Base-by-base conservation (phyloP, 2,329 filamentous ascomycete species). In the Talaromyces sp. region DNA sequence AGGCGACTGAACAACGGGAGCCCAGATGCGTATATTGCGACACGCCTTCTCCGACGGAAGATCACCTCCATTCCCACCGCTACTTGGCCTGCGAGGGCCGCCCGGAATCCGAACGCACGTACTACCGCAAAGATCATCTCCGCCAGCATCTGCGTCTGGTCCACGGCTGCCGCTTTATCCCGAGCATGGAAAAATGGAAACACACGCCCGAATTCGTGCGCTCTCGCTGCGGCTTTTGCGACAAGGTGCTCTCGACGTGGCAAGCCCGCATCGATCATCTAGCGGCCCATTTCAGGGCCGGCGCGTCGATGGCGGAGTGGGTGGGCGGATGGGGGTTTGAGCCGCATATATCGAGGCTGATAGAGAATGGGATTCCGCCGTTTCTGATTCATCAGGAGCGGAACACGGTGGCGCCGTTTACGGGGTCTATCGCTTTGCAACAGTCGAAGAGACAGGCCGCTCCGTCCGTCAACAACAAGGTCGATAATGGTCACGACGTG, bases 111-210 rank as follows among this genome's bases (percentile, higher is more conserved):
- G 76, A 80, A 39, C 75, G 82, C 23, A 84, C 82, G 1, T 85
- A 85, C 70, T 84, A 83, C 69, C 76, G 83, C 25, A 85, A 85
- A 70, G 83, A 85, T 64, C 83, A 85, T 67, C 73, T 85, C 0
- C 75, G 82, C 44, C 83, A 85, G 66, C 83, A 85, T 68, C 70
- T 85, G 35, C 77, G 81, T 18, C 73, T 85, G 28, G 81, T 84
- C 73, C 83, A 85, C 66, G 77, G 77, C 46, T 81, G 79, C 65
- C 81, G 81, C 63, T 79, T 84, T 72, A 75, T 70, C 0, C 73
- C 73, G 28, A 63, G 66, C 42, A 84, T 85, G 80, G 81, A 85
- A 7, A 73, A 71, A 11, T 86, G 83, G 84, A 83, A 83, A 67
- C 79, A 78, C 9, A 78, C 80, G 35, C 79, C 79, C 0, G 76